phyloP scores from a whole-genome alignment of 1,284 basidiomycete species.

The Albatrellus sp. region DNA sequence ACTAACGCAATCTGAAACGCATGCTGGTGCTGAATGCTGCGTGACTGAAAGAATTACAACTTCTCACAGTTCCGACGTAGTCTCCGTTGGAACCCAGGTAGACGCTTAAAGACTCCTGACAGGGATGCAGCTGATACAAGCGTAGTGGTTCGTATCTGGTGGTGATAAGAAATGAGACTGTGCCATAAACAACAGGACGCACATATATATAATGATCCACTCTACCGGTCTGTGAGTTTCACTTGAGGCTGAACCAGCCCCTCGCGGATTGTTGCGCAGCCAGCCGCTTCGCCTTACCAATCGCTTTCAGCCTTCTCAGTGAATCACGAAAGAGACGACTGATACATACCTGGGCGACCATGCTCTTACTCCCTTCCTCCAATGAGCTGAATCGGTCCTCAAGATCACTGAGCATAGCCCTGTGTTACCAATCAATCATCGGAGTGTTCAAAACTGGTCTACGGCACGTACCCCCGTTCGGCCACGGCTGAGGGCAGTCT shows the following conservation, averaged over 20 bases:
- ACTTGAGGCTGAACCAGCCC: conserved; percentile 45
- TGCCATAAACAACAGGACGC: background rate
- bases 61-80: no score
- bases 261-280: conserved; percentile 50
- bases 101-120: no score
- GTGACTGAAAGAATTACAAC: no score
- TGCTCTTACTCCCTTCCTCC: conserved; percentile 49
- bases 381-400: conserved; percentile 51
- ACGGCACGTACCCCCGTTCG: conserved; percentile 44
- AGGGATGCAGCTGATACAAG: no score
- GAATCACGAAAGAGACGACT: background rate
- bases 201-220: background rate
- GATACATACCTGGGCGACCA: conserved; percentile 43
- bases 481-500: conserved; percentile 40
- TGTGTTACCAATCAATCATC: conserved; percentile 12
- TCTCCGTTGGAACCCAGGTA: no score
- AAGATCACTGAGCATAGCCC: conserved; percentile 45
- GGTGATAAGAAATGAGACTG: background rate
- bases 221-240: conserved; percentile 14
- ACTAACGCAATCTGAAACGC: no score
- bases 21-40: no score
- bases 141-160: no score
- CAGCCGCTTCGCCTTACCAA: conserved; percentile 40
- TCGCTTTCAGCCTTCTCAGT: conserved; percentile 1
- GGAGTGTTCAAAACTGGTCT: background rate